Percentiles rank a stretch among this genome's conserved stretches.
Conservation (phyloP, 2,329 filamentous ascomycete genomes). For the Leptographium lundbergii region DNA sequence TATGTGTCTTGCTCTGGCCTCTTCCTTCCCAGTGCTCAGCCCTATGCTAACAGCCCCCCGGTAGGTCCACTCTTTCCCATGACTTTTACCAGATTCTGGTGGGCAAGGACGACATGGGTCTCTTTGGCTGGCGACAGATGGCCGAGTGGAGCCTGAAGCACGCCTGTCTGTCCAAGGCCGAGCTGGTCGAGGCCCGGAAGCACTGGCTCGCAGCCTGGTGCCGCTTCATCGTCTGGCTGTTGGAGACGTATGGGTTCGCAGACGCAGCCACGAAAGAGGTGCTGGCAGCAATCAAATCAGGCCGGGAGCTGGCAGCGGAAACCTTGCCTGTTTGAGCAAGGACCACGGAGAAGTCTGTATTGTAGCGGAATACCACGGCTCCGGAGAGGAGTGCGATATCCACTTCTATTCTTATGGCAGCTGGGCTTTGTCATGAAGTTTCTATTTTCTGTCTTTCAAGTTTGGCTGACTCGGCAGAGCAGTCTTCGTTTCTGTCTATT, state of each 20-base stretch:
- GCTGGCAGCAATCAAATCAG: neutral
- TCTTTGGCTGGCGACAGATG: constrained; percentile 61
- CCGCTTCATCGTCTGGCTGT: constrained; percentile 40
- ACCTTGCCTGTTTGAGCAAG: neutral
- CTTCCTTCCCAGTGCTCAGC: neutral
- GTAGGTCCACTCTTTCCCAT: constrained; percentile 56
- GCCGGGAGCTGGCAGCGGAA: neutral
- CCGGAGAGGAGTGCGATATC: too few species aligned
- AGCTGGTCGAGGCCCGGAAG: constrained; percentile 29
- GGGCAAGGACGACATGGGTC: constrained; percentile 51
- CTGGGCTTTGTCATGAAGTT: too few species aligned
- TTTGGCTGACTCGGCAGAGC: too few species aligned
- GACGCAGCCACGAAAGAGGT: neutral
- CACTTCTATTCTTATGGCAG: too few species aligned
- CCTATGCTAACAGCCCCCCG: neutral
- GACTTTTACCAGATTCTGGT: constrained; percentile 70
- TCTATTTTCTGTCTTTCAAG: too few species aligned
- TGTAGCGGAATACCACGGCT: too few species aligned
- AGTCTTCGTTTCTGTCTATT: too few species aligned
- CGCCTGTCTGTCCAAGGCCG: constrained; percentile 34
- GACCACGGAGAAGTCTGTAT: too few species aligned
- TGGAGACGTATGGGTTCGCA: constrained; percentile 24
- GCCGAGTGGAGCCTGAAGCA: constrained; percentile 50
- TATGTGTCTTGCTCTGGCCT: constrained; percentile 26
- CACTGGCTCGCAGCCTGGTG: constrained; percentile 46